phyloP scores from a whole-genome alignment of 2,329 filamentous ascomycete genomes.

The Ophiobolus disseminans region DNA sequence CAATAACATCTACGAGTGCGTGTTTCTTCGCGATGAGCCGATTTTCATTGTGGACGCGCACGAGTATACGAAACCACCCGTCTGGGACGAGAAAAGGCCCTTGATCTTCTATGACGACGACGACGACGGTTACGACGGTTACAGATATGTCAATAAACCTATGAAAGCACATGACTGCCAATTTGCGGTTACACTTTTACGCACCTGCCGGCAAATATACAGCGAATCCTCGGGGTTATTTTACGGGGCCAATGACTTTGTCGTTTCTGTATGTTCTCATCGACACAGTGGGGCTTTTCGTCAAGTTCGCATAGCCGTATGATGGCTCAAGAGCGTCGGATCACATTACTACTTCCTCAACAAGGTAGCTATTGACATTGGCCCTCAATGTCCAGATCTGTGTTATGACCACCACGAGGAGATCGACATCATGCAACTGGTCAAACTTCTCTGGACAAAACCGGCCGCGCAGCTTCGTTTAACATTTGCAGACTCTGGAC shows the following conservation, averaged over 20 bases:
- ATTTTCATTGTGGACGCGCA: constrained; percentile 7
- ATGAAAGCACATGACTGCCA: neutral
- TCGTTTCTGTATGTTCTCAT: neutral
- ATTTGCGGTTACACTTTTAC: neutral
- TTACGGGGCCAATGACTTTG: constrained; percentile 8
- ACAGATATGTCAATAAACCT: neutral
- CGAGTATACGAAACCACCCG: neutral
- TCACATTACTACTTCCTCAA: neutral
- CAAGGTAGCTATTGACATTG: no score
- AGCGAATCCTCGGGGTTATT: constrained; percentile 4
- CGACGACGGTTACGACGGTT: neutral
- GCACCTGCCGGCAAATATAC: constrained; percentile 11
- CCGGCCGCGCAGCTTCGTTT: no score
- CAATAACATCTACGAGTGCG: constrained; percentile 13
- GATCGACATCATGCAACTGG: no score
- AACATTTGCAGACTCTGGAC: no score
- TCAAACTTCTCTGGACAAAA: no score
- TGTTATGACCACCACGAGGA: no score
- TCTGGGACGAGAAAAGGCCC: neutral
- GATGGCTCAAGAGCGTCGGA: no score
- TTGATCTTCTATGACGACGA: no score
- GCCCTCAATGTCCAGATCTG: no score
- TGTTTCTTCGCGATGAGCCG: constrained; percentile 13
- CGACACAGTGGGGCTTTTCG: neutral
- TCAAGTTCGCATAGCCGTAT: neutral